Percentiles rank a stretch among this genome's conserved stretches.
phyloP scores from a whole-genome alignment of 2,329 filamentous ascomycete species.

The Teratosphaeria epicoccoides region DNA sequence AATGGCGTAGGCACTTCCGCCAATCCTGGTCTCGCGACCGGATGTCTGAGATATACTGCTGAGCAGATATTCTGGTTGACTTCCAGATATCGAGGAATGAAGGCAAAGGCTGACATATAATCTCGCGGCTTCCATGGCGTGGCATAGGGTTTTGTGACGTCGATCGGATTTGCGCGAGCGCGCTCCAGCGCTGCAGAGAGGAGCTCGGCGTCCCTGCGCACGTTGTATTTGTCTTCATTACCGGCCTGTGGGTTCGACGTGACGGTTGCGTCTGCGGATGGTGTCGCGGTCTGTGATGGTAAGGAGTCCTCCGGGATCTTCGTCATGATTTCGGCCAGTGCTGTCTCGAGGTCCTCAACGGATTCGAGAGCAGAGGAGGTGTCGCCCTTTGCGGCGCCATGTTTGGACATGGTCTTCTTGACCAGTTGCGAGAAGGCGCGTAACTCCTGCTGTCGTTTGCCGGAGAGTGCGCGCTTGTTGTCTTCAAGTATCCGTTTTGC shows the following conservation, averaged over 20 bases:
- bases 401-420: slow-evolving; percentile 50
- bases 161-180: slow-evolving; percentile 64
- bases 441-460: slow-evolving; percentile 64
- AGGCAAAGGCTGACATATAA: slow-evolving; percentile 86
- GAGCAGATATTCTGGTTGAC: slow-evolving; percentile 96
- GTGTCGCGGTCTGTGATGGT: slow-evolving; percentile 6
- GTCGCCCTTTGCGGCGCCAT: slow-evolving; percentile 21
- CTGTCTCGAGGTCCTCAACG: slow-evolving; percentile 24
- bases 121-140: slow-evolving; percentile 83
- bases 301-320: slow-evolving; percentile 34
- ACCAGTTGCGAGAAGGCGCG: slow-evolving; percentile 60
- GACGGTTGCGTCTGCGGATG: slow-evolving; percentile 4
- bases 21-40: slow-evolving; percentile 70
- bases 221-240: slow-evolving; percentile 32
- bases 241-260: slow-evolving; percentile 19
- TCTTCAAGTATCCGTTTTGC: slow-evolving; percentile 51
- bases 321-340: slow-evolving; percentile 27
- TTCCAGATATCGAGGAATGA: slow-evolving; percentile 89
- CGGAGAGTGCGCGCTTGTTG: slow-evolving; percentile 43
- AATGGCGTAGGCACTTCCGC: slow-evolving; percentile 74
- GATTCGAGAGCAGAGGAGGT: slow-evolving; percentile 2
- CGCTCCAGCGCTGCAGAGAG: slow-evolving; percentile 47
- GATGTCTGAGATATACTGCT: slow-evolving; percentile 88
- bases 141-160: slow-evolving; percentile 69
- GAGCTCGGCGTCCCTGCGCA: slow-evolving; percentile 46